These are phyloP conservation scores for Eucalyptus brandiana DNA, from an alignment of 345 rosid genomes.

Conservation along the genomic window DNA sequence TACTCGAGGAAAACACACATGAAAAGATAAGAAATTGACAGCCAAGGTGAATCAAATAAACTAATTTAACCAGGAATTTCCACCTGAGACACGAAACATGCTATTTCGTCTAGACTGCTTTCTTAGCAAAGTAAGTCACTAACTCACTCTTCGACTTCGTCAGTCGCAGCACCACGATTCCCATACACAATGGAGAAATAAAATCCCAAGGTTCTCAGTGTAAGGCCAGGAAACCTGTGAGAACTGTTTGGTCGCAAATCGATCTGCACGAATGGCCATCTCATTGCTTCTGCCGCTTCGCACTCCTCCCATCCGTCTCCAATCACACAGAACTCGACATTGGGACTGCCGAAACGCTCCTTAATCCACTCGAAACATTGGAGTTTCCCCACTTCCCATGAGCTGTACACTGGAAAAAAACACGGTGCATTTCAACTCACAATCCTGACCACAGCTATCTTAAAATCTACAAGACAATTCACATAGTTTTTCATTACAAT, in stretches of 20 bases:
- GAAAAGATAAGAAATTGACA: not conserved
- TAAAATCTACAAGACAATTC: not conserved
- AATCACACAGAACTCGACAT: conserved; percentile 54
- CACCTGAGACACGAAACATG: not conserved
- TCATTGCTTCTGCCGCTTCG: conserved; percentile 75
- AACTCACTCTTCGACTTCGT: not conserved
- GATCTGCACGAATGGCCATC: conserved; percentile 78
- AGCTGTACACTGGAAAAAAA: conserved; percentile 56
- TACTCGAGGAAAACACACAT: not conserved
- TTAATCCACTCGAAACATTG: conserved; percentile 71
- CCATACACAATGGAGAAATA: conserved; percentile 59
- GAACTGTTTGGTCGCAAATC: conserved; percentile 48
- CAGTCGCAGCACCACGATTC: not conserved
- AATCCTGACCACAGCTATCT: not conserved
- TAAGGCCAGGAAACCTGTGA: conserved; percentile 78
- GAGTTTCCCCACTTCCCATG: conserved; percentile 71
- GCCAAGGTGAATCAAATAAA: not conserved
- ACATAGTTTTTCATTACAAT: not conserved
- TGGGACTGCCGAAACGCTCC: conserved; percentile 34
- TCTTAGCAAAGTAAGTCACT: not conserved
- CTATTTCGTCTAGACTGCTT: not conserved
- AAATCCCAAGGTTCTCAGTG: conserved; percentile 51
- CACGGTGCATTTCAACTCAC: not conserved
- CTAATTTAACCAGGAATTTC: not conserved
- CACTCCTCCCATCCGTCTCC: conserved; percentile 96